phyloP scores from a whole-genome alignment of 495 filamentous ascomycete genomes.

The Aspergillus funiculosus region DNA sequence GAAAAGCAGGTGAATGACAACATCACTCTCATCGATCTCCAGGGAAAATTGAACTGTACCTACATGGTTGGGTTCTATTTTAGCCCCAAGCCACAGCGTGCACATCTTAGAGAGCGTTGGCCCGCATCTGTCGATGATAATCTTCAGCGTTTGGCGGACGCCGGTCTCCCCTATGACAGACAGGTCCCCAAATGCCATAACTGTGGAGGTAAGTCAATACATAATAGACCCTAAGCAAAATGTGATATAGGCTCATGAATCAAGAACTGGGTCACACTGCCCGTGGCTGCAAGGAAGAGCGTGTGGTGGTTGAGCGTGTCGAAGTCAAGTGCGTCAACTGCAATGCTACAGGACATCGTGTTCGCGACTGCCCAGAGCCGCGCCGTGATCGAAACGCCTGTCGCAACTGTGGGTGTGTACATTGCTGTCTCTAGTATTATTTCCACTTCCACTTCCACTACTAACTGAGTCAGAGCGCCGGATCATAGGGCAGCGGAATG shows the following conservation, averaged over 20 bases:
- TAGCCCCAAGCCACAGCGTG: slow-evolving; percentile 57
- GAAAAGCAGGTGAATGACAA: slow-evolving; percentile 51
- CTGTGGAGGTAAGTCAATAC: slow-evolving; percentile 51
- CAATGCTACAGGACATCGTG: slow-evolving; percentile 61
- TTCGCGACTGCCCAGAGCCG: slow-evolving; percentile 61
- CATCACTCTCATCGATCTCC: slow-evolving; percentile 73
- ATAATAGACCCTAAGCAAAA: background rate
- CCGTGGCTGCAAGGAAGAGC: slow-evolving; percentile 61
- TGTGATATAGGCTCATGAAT: slow-evolving; percentile 14
- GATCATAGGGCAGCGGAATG: slow-evolving; percentile 59
- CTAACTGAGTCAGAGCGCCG: slow-evolving; percentile 36
- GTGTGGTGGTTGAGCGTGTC: slow-evolving; percentile 38
- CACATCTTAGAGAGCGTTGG: slow-evolving; percentile 55
- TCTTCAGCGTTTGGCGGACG: slow-evolving; percentile 62
- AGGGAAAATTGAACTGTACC: slow-evolving; percentile 71
- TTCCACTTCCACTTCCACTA: background rate
- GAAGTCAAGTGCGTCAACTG: slow-evolving; percentile 74
- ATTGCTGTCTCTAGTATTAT: background rate
- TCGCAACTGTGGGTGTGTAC: slow-evolving; percentile 74
- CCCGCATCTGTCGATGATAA: slow-evolving; percentile 64
- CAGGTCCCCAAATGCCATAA: slow-evolving; percentile 62
- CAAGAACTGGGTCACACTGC: slow-evolving; percentile 67
- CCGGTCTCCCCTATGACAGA: slow-evolving; percentile 63
- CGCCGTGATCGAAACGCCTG: slow-evolving; percentile 59
- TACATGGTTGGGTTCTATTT: slow-evolving; percentile 69